Base-by-base conservation (phyloP, 129 eudicot genomes). In the Arctium lappa region DNA sequence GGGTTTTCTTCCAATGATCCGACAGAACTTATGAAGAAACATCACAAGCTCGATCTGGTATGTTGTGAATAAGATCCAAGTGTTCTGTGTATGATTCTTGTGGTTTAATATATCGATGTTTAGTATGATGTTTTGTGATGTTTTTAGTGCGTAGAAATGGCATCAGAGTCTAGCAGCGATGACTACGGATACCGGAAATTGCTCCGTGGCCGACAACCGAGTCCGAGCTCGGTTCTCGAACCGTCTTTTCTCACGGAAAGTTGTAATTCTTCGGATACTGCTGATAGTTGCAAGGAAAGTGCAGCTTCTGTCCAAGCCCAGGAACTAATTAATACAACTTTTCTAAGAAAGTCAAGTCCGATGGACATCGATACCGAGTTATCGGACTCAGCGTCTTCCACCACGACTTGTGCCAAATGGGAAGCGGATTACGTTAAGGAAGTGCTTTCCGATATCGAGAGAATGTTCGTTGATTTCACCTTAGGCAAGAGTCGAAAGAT, bases 181-280 rank as follows among this genome's bases (percentile, higher is more conserved):
- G 86, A 78, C 30, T 73, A 81, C 36, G 91, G 86, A 37, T 80
- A 75, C 75, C 82, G 79, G 63, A 86, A 86, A 44, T 78, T 83
- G 76, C 87, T 86, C n/a, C 48, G 85, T 74, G 78, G 75, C 34
- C 91, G 65, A 70, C 89, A 87, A 79, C 97, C 97, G 0, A 91
- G 97, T 85, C 97, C 97, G 8, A 86, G 75, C 80, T 92, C 99
- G 13, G 93, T 90, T 80, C 92, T 95, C 69, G 99, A 92, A 34
- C 90, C 92, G 71, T 88, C 90, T 79, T 69, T 84, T n/a, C 86
- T 87, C 8, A 38, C 92, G 7, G 97, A 92, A 82, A 92, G 98
- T 72, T 91, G 91, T 83, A 82, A 89, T 48, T 94, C 97, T 42
- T 82, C 97, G 2, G 93, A 92, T 38, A 85, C 91, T 2, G 78